These are phyloP conservation scores for Thermothielavioides terrestris DNA, from an alignment of 495 filamentous ascomycete genomes.

Conservation along the genomic window DNA sequence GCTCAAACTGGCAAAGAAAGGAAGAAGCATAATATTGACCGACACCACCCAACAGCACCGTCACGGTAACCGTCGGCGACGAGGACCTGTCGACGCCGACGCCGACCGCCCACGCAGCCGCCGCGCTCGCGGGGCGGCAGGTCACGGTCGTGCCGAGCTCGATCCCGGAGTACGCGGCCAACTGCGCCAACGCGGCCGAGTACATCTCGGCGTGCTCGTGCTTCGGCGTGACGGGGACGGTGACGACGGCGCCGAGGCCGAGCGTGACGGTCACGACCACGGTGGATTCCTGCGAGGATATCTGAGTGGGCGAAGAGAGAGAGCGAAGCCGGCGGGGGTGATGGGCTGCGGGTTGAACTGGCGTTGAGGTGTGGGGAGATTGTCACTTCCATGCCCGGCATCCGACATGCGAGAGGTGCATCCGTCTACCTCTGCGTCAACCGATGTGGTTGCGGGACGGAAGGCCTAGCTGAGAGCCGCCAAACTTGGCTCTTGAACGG, in stretches of 20 bases:
- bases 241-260: constrained; percentile 20
- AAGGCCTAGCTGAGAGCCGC: too few relatives aligned
- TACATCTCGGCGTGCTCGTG: constrained; percentile 28
- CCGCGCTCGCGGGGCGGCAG: constrained; percentile 3
- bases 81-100: constrained; percentile 1
- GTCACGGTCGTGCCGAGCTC: constrained; percentile 16
- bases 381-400: too few relatives aligned
- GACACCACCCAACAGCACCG: too few relatives aligned
- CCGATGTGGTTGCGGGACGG: too few relatives aligned
- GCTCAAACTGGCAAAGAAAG: too few relatives aligned
- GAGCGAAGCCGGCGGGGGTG: background rate
- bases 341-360: background rate
- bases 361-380: background rate
- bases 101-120: constrained; percentile 14
- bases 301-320: constrained; percentile 5
- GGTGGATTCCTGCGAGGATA: constrained; percentile 21
- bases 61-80: constrained; percentile 22
- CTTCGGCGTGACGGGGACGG: constrained; percentile 25
- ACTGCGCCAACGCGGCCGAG: constrained; percentile 14
- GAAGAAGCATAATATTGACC: too few relatives aligned
- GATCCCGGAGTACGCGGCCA: constrained; percentile 23
- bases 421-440: too few relatives aligned
- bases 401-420: too few relatives aligned
- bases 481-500: too few relatives aligned
- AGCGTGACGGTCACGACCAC: constrained; percentile 28